Evolutionary conservation across 1,284 basidiomycete species (phyloP).

Genomic region (Puccinia triticina): DNA sequence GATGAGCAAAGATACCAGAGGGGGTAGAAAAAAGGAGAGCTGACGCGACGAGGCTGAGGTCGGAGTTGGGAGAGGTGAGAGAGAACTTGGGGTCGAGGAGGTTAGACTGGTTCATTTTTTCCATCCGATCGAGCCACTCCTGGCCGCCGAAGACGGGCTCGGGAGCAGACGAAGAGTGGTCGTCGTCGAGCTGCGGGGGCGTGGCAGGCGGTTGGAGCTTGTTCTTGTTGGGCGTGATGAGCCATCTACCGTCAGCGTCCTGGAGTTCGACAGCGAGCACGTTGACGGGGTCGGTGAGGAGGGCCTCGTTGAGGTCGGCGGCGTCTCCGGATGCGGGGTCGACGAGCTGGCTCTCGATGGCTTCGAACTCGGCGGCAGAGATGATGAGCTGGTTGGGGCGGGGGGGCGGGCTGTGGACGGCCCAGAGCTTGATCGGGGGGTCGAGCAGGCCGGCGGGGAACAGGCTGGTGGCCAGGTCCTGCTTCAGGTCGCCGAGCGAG

Average conservation of each 20-base stretch:
- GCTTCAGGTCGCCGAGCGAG: constrained; percentile 9
- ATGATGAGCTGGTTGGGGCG: constrained; percentile 52
- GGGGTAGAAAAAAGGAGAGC: not conserved
- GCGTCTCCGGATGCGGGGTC: constrained; percentile 24
- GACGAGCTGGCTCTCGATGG: constrained; percentile 17
- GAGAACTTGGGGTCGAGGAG: constrained; percentile 42
- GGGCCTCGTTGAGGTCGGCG: constrained; percentile 39
- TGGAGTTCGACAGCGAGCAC: constrained; percentile 51
- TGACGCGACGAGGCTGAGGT: constrained; percentile 10
- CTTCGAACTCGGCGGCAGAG: not conserved
- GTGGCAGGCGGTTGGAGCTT: not conserved
- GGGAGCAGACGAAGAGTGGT: not conserved
- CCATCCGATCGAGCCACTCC: constrained; percentile 48
- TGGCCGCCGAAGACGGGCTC: constrained; percentile 35
- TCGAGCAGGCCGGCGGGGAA: not conserved
- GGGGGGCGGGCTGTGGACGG: constrained; percentile 52
- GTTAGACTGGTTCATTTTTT: constrained; percentile 44
- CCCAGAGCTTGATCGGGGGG: constrained; percentile 26
- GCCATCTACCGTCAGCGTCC: constrained; percentile 11
- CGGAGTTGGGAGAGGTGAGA: not conserved
- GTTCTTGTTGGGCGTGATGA: not conserved
- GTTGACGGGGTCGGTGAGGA: constrained; percentile 41
- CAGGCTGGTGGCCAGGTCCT: not conserved
- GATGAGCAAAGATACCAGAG: not conserved
- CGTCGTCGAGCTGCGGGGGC: not conserved